phyloP scores from a whole-genome alignment of 139 green algal genomes.

The Tetradesmus lagerheimii region DNA sequence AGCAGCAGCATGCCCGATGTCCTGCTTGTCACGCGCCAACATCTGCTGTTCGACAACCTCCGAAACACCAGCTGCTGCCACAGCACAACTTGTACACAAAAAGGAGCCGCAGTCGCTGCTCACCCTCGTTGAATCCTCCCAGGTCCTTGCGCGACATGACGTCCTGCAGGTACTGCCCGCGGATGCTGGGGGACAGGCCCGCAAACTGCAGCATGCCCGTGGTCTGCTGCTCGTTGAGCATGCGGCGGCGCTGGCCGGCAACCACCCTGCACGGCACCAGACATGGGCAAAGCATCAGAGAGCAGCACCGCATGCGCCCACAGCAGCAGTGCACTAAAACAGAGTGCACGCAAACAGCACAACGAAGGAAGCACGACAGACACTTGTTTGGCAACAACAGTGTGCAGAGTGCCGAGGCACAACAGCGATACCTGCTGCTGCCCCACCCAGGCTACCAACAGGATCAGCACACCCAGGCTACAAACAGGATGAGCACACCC shows the following conservation, averaged over 20 bases:
- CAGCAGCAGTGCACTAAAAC: too few relatives aligned
- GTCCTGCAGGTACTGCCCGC: slow-evolving; percentile 30
- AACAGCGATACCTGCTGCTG: too few relatives aligned
- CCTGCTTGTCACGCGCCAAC: too few relatives aligned
- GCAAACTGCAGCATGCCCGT: slow-evolving; percentile 49
- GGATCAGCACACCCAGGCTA: too few relatives aligned
- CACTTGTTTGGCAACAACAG: too few relatives aligned
- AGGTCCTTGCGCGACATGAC: slow-evolving; percentile 15
- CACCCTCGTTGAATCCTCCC: slow-evolving; percentile 29
- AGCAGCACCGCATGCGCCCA: not conserved
- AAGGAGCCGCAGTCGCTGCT: not conserved
- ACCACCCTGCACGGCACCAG: slow-evolving; percentile 13
- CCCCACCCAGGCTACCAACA: too few relatives aligned
- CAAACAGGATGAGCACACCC: too few relatives aligned
- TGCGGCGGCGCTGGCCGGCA: slow-evolving; percentile 42
- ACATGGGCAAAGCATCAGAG: not conserved
- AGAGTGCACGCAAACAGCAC: too few relatives aligned
- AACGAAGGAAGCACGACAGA: too few relatives aligned
- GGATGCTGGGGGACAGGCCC: slow-evolving; percentile 20
- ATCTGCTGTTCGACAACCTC: too few relatives aligned
- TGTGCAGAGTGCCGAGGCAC: too few relatives aligned
- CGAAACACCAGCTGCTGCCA: not conserved
- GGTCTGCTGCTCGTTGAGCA: slow-evolving; percentile 51
- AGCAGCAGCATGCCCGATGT: too few relatives aligned
- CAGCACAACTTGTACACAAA: not conserved